phyloP scores from a whole-genome alignment of 768 basidiomycete species.

The Lyophyllum shimeji region DNA sequence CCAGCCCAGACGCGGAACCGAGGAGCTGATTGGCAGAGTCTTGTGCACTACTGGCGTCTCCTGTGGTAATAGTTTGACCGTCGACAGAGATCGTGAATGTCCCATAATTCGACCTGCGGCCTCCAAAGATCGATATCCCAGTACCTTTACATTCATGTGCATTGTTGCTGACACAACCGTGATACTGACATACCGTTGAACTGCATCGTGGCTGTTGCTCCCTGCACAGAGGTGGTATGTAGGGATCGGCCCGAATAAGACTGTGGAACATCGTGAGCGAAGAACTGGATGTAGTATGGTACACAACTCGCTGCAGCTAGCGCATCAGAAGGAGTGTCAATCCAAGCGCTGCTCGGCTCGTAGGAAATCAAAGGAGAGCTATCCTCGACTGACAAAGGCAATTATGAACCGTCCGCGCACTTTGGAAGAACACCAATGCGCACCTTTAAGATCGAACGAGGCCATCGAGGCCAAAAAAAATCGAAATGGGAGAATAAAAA shows the following conservation, averaged over 20 bases:
- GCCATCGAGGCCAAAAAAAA: slow-evolving; percentile 45
- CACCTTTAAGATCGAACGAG: slow-evolving; percentile 43
- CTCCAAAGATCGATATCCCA: slow-evolving; percentile 53
- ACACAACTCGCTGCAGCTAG: slow-evolving; percentile 33
- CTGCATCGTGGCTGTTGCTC: slow-evolving; percentile 47
- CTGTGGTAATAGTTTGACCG: slow-evolving; percentile 32
- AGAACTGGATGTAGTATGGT: not conserved
- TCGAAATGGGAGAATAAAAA: slow-evolving; percentile 20
- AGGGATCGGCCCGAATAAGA: slow-evolving; percentile 44
- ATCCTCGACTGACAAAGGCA: slow-evolving; percentile 47
- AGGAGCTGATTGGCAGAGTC: slow-evolving; percentile 36
- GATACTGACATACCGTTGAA: slow-evolving; percentile 43
- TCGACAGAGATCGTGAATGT: slow-evolving; percentile 45
- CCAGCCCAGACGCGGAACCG: slow-evolving; percentile 40
- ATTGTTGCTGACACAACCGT: not conserved
- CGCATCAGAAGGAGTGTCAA: slow-evolving; percentile 41
- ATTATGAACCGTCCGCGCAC: not conserved
- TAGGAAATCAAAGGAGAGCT: slow-evolving; percentile 55
- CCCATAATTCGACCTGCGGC: slow-evolving; percentile 45
- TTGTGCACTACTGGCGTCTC: slow-evolving; percentile 31
- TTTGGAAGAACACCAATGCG: slow-evolving; percentile 1
- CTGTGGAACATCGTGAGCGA: slow-evolving; percentile 21
- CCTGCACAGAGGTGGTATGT: slow-evolving; percentile 41
- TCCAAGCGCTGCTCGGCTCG: slow-evolving; percentile 49
- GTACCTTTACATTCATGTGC: slow-evolving; percentile 33